Conservation (phyloP, 108 stramenopile genomes). For the Schizochytrium sp. region DNA sequence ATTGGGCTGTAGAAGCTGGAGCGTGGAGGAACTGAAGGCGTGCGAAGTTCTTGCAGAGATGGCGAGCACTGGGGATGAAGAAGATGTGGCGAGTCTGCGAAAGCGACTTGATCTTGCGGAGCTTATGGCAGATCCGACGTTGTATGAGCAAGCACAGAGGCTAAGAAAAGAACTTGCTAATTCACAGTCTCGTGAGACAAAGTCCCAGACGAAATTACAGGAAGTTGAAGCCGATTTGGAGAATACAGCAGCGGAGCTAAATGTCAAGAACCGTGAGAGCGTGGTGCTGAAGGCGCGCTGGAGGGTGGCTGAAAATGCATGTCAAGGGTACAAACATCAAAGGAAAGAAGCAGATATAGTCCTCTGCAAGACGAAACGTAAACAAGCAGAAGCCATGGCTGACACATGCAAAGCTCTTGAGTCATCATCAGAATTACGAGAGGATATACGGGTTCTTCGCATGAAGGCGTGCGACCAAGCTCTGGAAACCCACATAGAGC, state of each 20-base stretch:
- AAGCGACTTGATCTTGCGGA: neutral
- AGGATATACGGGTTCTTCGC: neutral
- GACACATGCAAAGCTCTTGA: neutral
- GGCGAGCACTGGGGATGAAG: no score
- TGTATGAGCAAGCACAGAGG: neutral
- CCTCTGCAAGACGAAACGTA: neutral
- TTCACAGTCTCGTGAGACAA: neutral
- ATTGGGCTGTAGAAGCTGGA: no score
- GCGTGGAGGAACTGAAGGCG: no score
- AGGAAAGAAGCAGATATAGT: neutral
- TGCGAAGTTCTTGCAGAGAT: no score
- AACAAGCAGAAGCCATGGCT: neutral
- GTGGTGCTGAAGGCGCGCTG: neutral
- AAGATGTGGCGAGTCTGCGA: no score
- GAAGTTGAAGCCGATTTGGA: neutral
- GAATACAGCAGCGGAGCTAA: neutral
- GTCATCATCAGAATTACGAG: neutral
- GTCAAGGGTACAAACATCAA: neutral
- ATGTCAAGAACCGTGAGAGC: neutral
- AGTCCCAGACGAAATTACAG: neutral
- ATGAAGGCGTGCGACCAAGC: conserved; percentile 9
- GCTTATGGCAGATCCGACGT: conserved; percentile 11
- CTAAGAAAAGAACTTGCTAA: neutral
- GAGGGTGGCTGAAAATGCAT: neutral
- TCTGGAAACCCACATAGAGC: neutral